Percentiles rank a stretch among this genome's conserved stretches.
phyloP scores from a whole-genome alignment of 495 filamentous ascomycete species.

The Glonium stellatum region DNA sequence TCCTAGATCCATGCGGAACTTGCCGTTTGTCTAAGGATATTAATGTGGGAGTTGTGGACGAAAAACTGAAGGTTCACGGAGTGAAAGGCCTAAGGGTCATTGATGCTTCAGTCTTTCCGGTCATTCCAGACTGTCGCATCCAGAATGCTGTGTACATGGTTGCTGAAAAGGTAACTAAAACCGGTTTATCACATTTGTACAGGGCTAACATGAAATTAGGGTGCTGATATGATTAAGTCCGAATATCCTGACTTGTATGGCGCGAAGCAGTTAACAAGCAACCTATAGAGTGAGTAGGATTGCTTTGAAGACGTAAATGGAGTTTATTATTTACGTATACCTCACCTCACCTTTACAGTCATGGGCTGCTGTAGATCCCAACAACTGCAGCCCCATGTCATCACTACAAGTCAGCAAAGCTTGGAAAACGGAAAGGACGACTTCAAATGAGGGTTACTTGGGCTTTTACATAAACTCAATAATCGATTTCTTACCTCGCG shows the following conservation, averaged over 20 bases:
- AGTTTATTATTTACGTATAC: too few relatives aligned
- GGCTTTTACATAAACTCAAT: too few relatives aligned
- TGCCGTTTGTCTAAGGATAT: constrained; percentile 48
- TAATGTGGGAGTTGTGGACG: constrained; percentile 30
- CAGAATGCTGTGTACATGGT: constrained; percentile 22
- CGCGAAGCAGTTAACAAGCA: too few relatives aligned
- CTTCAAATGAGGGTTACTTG: too few relatives aligned
- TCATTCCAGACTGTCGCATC: constrained; percentile 17
- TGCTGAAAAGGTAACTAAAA: constrained; percentile 39
- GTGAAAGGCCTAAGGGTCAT: constrained; percentile 12
- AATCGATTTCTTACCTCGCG: too few relatives aligned
- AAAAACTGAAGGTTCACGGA: constrained; percentile 12
- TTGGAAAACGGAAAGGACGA: too few relatives aligned
- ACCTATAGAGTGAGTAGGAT: too few relatives aligned
- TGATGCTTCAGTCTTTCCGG: constrained; percentile 12
- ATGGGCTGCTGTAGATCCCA: too few relatives aligned
- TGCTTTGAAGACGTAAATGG: too few relatives aligned
- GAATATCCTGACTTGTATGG: constrained; percentile 30
- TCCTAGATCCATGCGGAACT: constrained; percentile 47
- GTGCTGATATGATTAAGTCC: constrained; percentile 44
- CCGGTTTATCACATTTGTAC: constrained; percentile 49
- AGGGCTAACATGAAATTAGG: constrained; percentile 38
- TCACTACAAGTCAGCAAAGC: too few relatives aligned
- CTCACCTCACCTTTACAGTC: too few relatives aligned
- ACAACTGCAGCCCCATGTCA: too few relatives aligned